A percentile compares a stretch with the other conserved stretches of the same genome.
Evolutionary conservation across 805 yeast species (phyloP).

Genomic region (Metschnikowia arizonensis): DNA sequence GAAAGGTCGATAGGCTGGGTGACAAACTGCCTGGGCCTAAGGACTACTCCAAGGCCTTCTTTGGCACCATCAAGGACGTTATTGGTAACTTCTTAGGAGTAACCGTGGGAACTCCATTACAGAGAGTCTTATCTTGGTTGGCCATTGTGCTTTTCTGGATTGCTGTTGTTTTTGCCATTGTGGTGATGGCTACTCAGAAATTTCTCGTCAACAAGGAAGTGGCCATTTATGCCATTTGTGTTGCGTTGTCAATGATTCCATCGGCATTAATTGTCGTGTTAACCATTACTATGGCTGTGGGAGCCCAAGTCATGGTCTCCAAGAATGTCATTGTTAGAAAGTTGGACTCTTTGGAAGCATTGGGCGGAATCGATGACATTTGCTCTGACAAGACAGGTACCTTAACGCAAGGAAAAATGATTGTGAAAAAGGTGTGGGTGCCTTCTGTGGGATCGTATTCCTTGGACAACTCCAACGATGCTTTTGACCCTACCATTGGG

Average conservation of each 20-base stretch:
- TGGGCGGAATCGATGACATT: conserved; percentile 74
- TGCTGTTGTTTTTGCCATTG: conserved; percentile 82
- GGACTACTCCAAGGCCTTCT: conserved; percentile 46
- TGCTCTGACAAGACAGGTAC: conserved; percentile 86
- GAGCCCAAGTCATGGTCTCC: conserved; percentile 68
- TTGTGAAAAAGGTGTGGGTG: conserved; percentile 65
- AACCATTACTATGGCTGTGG: conserved; percentile 83
- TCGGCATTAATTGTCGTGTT: conserved; percentile 75
- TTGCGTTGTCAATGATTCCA: conserved; percentile 77
- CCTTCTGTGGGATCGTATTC: conserved; percentile 57
- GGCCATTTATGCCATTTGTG: conserved; percentile 86
- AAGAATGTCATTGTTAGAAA: conserved; percentile 72
- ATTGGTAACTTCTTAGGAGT: conserved; percentile 71
- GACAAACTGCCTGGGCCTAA: conserved; percentile 39
- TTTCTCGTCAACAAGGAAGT: conserved; percentile 73
- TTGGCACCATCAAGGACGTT: conserved; percentile 48
- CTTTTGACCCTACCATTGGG: conserved; percentile 63
- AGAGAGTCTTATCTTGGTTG: conserved; percentile 67
- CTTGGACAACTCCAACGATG: conserved; percentile 53
- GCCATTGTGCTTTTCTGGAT: conserved; percentile 68
- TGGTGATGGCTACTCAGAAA: conserved; percentile 81
- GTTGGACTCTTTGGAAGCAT: conserved; percentile 71
- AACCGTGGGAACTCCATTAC: conserved; percentile 77
- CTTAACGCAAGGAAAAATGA: conserved; percentile 75
- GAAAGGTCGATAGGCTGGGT: conserved; percentile 37